These are phyloP conservation scores for Cochlearia excelsa DNA, from an alignment of 345 rosid species.

Conservation along the genomic window DNA sequence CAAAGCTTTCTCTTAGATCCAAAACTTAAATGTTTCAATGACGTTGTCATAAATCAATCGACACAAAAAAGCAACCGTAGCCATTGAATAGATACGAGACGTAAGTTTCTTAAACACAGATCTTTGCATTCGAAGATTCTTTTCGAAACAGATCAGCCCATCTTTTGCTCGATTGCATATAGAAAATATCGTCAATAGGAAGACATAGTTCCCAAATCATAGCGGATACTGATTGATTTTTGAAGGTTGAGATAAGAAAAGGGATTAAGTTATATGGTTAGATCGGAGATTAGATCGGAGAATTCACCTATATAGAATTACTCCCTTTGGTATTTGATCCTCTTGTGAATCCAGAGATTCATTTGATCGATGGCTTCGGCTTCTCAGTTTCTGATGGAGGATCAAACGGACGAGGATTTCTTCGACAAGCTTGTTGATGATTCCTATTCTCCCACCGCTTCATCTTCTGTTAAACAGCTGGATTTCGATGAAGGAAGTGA, in stretches of 20 bases:
- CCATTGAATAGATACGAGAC: conserved; percentile 21
- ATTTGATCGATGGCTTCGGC: conserved; percentile 63
- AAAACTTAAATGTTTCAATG: conserved; percentile 42
- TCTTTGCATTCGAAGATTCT: conserved; percentile 24
- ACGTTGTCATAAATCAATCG: conserved; percentile 48
- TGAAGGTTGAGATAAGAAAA: neutral
- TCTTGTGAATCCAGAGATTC: neutral
- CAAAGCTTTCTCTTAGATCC: conserved; percentile 36
- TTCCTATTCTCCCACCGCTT: conserved; percentile 35
- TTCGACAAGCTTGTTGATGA: conserved; percentile 89
- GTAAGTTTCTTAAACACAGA: conserved; percentile 25
- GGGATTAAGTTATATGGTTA: neutral
- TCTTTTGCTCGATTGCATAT: neutral
- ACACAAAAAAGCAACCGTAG: conserved; percentile 35
- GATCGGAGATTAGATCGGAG: neutral
- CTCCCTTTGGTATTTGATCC: neutral
- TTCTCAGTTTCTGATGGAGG: conserved; percentile 81
- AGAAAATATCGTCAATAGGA: neutral
- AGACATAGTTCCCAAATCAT: neutral
- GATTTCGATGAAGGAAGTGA: conserved; percentile 43
- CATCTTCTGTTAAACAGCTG: conserved; percentile 26
- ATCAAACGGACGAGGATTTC: conserved; percentile 97
- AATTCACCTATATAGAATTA: neutral
- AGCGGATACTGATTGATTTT: too few relatives aligned
- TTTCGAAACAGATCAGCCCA: neutral